Conservation (phyloP, 2,329 filamentous ascomycete species). For the Alternaria solani region DNA sequence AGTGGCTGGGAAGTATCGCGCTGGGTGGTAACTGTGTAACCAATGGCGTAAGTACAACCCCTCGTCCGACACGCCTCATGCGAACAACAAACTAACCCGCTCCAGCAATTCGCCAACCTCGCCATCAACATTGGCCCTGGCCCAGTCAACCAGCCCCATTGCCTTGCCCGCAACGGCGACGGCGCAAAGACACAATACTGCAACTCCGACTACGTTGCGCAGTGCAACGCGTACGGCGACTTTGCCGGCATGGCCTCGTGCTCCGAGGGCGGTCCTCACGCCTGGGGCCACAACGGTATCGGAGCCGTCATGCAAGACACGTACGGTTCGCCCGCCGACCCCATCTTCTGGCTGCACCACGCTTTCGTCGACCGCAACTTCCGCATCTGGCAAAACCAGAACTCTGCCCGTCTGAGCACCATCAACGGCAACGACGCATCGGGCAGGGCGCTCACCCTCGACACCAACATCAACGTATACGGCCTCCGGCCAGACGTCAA, state of each 20-base stretch:
- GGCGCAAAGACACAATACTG: conserved; percentile 37
- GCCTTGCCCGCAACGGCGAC: conserved; percentile 43
- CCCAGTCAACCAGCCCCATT: conserved; percentile 37
- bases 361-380: conserved; percentile 59
- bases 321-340: conserved; percentile 45
- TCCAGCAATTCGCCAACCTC: conserved; percentile 44
- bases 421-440: conserved; percentile 53
- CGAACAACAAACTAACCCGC: conserved; percentile 10
- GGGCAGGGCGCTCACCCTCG: conserved; percentile 36
- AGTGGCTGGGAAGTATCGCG: conserved; percentile 39
- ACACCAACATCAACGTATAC: conserved; percentile 39
- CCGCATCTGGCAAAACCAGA: conserved; percentile 59
- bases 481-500: conserved; percentile 37
- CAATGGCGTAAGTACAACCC: conserved; percentile 40
- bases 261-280: conserved; percentile 42
- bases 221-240: conserved; percentile 33
- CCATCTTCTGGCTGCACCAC: conserved; percentile 61
- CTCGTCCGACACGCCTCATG: background rate
- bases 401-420: conserved; percentile 30
- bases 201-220: conserved; percentile 37
- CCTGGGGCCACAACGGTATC: conserved; percentile 49
- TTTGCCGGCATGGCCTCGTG: conserved; percentile 43
- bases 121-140: conserved; percentile 44
- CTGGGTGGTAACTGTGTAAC: conserved; percentile 40
- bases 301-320: conserved; percentile 47